Conservation (phyloP, 2,329 filamentous ascomycete genomes). For the Ophiostoma sp. region DNA sequence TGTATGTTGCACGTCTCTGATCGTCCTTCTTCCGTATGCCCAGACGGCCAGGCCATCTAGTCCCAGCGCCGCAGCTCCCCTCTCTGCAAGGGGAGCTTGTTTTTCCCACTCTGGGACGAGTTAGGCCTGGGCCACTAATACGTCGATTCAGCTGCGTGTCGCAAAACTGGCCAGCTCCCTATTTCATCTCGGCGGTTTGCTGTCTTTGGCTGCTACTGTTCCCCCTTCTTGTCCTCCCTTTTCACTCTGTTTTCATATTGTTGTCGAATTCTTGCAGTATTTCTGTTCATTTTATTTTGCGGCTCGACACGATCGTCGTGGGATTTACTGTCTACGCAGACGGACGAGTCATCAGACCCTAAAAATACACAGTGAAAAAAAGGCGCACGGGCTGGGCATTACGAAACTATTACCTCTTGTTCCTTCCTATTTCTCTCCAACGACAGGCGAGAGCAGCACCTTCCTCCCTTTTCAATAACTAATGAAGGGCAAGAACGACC, state of each 20-base stretch:
- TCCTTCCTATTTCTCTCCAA: neutral
- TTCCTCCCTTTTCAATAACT: neutral
- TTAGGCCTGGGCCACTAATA: conserved; percentile 14
- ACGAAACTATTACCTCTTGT: neutral
- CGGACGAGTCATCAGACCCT: neutral
- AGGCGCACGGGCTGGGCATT: conserved; percentile 6
- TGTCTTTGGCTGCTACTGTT: neutral
- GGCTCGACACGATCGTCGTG: neutral
- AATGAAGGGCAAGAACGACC: conserved; percentile 6
- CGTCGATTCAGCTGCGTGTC: neutral
- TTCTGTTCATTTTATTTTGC: neutral
- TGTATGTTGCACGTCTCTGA: neutral
- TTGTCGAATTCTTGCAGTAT: neutral
- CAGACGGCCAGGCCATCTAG: neutral
- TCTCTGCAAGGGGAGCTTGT: neutral
- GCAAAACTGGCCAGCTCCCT: neutral
- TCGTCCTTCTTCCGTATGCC: conserved; percentile 1
- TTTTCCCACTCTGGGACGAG: neutral
- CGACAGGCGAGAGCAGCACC: neutral
- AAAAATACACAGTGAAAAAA: neutral
- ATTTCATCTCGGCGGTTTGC: conserved; percentile 11
- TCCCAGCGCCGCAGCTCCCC: neutral
- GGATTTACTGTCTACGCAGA: neutral
- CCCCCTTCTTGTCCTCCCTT: neutral
- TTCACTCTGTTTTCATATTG: neutral